Evolutionary conservation across 179 eudicot species (phyloP).

Genomic region (Beta corolliflora): DNA sequence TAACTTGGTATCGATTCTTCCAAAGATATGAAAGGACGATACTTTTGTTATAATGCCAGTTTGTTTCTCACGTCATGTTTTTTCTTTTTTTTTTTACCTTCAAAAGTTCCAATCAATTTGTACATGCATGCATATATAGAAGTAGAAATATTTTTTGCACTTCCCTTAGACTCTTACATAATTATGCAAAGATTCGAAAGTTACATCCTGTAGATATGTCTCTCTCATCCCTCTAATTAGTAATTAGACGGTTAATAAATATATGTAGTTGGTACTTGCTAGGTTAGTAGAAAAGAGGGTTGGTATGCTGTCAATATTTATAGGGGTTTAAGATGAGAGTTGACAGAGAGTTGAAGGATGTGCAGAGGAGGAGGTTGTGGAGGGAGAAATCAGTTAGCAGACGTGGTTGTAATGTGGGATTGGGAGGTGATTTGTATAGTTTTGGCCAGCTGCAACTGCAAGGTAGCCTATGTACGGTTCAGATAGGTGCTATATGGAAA

Average conservation of each 20-base stretch:
- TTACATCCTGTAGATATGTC: conserved; percentile 19
- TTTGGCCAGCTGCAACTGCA: no score
- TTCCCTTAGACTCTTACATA: conserved; percentile 4
- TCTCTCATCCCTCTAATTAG: not conserved
- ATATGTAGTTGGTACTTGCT: not conserved
- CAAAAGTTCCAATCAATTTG: no score
- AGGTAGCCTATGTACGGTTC: no score
- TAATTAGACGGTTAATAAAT: not conserved
- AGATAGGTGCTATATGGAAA: no score
- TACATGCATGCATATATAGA: not conserved
- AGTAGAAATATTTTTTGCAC: not conserved
- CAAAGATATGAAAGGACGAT: conserved; percentile 30
- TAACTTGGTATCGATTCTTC: conserved; percentile 18
- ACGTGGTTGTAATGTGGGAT: no score
- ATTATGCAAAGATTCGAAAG: conserved; percentile 26
- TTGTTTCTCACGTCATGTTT: conserved; percentile 14
- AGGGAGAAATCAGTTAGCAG: no score
- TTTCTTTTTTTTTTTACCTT: not conserved
- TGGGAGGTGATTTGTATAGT: no score
- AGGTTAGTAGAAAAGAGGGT: not conserved
- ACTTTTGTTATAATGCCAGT: conserved; percentile 4
- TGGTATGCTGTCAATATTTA: conserved; percentile 13
- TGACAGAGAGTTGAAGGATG: no score
- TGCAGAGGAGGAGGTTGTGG: no score
- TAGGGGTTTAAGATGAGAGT: conserved; percentile 6